Evolutionary conservation across 805 yeast species (phyloP), one percentile per base, ranked within the genome.

Genomic region (Ogataea glucozyma): DNA sequence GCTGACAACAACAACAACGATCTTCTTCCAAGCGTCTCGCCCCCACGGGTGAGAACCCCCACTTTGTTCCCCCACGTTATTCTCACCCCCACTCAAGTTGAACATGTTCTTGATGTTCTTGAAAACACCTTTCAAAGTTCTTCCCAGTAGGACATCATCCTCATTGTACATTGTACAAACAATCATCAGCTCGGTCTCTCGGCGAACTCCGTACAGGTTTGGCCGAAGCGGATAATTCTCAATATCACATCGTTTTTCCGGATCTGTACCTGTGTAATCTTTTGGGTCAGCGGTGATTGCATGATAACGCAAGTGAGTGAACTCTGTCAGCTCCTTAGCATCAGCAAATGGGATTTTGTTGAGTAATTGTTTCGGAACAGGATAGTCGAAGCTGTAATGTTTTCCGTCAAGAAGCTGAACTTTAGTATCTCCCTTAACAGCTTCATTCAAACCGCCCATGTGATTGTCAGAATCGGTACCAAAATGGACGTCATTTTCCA

Each of bases 101-200:
- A 79, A 75, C 69, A 91, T 76, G 61, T 87, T 81, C 49, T 79
- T 77, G 54, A 91, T 85, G 62, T 91, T 91, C 44, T 87, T 85
- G 69, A 91, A 88, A 11, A 88, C 86, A 57, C 97, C 97, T 58
- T 87, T 86, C 51, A 90, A 72, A 4, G 97, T 88, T 53, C 93
- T 72, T 2, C 89, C 96, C 39, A 90, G 65, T 31, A 88, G 65
- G 12, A 85, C 73, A 48, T 90, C 97, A 57, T 83, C 86, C 65
- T 90, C 97, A 55, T 90, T 89, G 69, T 88, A 90, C 78, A 90
- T 81, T n/a, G 97, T 90, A 44, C 90, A 73, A 39, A 88, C 91
- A 43, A 89, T 79, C 78, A 88, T 72, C 24, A 90, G 69, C 62
- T 91, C 97, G 0, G 97, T 90, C 49, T 77, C 76, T 48, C 98